Evolutionary conservation across 2,329 filamentous ascomycete species (phyloP).

Genomic region (Aspergillus fischeri): DNA sequence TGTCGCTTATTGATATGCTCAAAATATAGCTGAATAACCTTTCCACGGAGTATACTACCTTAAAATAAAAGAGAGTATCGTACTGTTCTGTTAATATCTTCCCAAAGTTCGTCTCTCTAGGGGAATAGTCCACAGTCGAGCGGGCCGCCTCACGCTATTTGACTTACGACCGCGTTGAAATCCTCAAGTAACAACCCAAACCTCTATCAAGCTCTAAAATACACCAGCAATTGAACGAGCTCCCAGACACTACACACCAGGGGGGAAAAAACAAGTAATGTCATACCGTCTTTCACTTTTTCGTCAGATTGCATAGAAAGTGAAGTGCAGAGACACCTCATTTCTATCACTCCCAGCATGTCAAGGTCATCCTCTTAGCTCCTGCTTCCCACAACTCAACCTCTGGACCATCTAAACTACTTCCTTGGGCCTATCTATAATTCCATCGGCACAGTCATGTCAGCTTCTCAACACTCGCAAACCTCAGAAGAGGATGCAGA

Average conservation of each 20-base stretch:
- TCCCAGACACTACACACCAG: not conserved
- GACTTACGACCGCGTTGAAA: too few relatives aligned
- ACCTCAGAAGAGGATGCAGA: slow-evolving; percentile 17
- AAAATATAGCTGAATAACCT: too few relatives aligned
- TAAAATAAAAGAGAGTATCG: not conserved
- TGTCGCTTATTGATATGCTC: not conserved
- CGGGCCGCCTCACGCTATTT: too few relatives aligned
- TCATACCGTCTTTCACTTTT: not conserved
- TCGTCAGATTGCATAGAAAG: not conserved
- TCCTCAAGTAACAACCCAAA: too few relatives aligned
- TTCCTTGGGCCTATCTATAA: not conserved
- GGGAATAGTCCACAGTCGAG: too few relatives aligned
- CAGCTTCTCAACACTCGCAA: slow-evolving; percentile 3
- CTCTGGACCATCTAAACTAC: not conserved
- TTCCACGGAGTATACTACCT: not conserved
- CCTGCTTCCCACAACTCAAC: not conserved
- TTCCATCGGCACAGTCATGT: slow-evolving; percentile 2
- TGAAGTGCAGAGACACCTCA: not conserved
- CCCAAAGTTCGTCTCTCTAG: not conserved
- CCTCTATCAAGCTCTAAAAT: not conserved
- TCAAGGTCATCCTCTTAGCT: not conserved
- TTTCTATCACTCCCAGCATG: not conserved
- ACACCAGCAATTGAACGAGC: not conserved
- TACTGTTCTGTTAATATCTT: not conserved
- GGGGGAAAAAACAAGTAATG: too few relatives aligned